Base-by-base conservation (phyloP, 2,329 filamentous ascomycete species). In the Geosmithia putterillii region DNA sequence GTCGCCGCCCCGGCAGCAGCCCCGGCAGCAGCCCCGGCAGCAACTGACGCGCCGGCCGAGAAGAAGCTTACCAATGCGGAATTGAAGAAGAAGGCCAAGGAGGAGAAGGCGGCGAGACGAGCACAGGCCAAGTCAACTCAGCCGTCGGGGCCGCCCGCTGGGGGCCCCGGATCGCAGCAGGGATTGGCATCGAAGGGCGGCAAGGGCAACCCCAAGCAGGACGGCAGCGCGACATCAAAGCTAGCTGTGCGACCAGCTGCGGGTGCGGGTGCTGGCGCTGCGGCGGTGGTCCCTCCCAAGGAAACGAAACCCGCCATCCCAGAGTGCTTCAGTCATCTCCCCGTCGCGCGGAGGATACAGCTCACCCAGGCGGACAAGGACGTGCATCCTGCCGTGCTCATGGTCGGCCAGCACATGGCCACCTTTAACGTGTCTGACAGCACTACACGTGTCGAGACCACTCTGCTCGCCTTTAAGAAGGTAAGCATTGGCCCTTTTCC, bases 391-490 rank as follows among this genome's bases (percentile, higher is more conserved):
- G 80, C 85, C 2, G 80, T 98, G 2, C 68, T 95, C 50, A 79
- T 84, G 1, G 69, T 96, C 40, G 92, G 90, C 8, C 76, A 96
- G 59, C 86, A 95, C 63, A 88, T 96, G 73, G 84, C 83, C 53
- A 81, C 81, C 47, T 96, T 95, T 63, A 76, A 81, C 34, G 79
- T 98, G 46, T 88, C 84, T 54, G 92, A 94, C 51, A 94, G 87
- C 57, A 94, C 84, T 59, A 84, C 87, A 38, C 76, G 92, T 50
- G 81, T 94, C 54, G 82, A 95, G 49, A 84, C 86, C 25, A 96
- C 88, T 53, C 68, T 98, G 39, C 66, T 92, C 50, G 88, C 86
- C 2, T 94, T 98, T 59, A 94, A 94, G 60, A 79, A 83, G 68
- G 41, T 42, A 23, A 12, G 41, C n/a, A n/a, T n/a, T n/a, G 7